Conservation (phyloP, 139 green algal species). For the Chlorella ohadii region DNA sequence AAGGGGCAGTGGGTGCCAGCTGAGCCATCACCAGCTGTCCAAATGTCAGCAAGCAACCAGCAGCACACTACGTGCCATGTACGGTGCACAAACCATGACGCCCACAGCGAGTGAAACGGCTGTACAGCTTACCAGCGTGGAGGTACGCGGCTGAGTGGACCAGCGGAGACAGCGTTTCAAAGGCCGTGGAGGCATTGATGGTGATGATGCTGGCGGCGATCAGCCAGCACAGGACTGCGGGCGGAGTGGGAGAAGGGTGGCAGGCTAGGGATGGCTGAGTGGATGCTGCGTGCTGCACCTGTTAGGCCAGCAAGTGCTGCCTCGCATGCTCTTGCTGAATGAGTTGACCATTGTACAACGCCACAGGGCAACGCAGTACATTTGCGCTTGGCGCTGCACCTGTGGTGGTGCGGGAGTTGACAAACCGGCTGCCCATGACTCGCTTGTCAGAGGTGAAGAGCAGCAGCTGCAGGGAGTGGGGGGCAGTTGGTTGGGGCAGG, state of each 20-base stretch:
- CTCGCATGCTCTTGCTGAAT: no score
- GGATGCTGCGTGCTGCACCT: no score
- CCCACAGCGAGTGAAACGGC: no score
- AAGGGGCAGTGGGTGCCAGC: background rate
- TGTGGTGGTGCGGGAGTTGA: slow-evolving; percentile 26
- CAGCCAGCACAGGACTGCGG: slow-evolving; percentile 20
- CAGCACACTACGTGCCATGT: no score
- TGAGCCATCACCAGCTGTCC: background rate
- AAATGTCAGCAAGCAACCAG: no score
- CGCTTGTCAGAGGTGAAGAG: slow-evolving; percentile 33
- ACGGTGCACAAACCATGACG: no score
- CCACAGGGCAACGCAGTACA: no score
- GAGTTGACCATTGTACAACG: no score
- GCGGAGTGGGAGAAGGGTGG: no score
- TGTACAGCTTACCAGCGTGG: background rate
- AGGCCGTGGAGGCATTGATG: slow-evolving; percentile 36
- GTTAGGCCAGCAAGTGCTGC: no score
- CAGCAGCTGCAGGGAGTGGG: no score
- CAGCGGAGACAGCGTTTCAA: background rate
- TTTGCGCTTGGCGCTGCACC: background rate
- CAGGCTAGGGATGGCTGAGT: background rate
- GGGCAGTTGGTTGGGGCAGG: no score
- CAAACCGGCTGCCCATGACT: slow-evolving; percentile 36
- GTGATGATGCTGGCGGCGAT: slow-evolving; percentile 33
- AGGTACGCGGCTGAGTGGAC: background rate